phyloP scores from a whole-genome alignment of 495 filamentous ascomycete species.

The Letharia lupina region DNA sequence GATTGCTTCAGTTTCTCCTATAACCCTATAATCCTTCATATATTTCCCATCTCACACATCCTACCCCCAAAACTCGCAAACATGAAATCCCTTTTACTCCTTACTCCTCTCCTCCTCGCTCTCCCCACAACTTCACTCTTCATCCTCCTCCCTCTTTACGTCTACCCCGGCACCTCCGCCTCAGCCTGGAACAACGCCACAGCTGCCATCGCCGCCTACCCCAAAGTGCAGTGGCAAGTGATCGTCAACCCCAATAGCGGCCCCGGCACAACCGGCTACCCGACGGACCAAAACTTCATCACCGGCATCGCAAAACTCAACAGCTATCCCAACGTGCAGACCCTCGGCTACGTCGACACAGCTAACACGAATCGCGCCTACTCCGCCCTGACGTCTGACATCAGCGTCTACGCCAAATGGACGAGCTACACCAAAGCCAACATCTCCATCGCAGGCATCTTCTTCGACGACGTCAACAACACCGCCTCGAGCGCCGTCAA shows the following conservation, averaged over 20 bases:
- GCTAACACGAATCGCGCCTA: constrained; percentile 27
- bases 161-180: constrained; percentile 33
- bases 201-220: constrained; percentile 30
- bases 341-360: constrained; percentile 44
- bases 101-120: constrained; percentile 9
- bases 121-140: constrained; percentile 7
- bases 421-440: constrained; percentile 25
- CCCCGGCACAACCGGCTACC: constrained; percentile 32
- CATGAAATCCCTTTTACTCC: constrained; percentile 1
- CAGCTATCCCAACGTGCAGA: constrained; percentile 35
- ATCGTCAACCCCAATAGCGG: constrained; percentile 43
- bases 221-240: constrained; percentile 33
- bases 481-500: background rate
- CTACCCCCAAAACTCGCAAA: background rate
- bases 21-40: no score
- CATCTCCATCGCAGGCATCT: constrained; percentile 38
- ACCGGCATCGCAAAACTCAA: constrained; percentile 34
- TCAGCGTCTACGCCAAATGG: constrained; percentile 39
- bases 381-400: constrained; percentile 31
- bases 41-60: background rate
- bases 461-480: constrained; percentile 40
- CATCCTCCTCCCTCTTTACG: constrained; percentile 34
- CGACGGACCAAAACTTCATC: constrained; percentile 29
- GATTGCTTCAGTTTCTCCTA: background rate
- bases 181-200: constrained; percentile 38